Evolutionary conservation across 1,139 yeast genomes (phyloP), one percentile per base, ranked within the genome.

Genomic region (Diutina ranongensis): DNA sequence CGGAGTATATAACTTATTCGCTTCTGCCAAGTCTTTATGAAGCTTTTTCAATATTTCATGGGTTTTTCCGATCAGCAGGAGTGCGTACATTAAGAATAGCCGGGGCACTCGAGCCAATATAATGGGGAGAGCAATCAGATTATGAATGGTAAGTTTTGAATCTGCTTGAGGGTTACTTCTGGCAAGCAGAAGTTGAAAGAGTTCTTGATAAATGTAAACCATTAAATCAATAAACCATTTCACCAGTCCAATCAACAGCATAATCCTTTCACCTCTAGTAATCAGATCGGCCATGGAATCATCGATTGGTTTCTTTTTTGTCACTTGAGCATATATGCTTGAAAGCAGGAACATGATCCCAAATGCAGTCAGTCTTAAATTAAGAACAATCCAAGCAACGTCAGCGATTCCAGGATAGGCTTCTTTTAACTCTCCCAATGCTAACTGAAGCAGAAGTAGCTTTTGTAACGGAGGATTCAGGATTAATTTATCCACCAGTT

Each of bases 191-290:
- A 70, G 55, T 45, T 69, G 72, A 18, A 76, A 62, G 20, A 87
- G 59, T 52, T 86, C 94, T 57, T 86, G 94, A 48, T 78, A 76
- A 44, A 83, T 59, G 50, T 74, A 76, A 0, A 78, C 74, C 53
- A 84, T 67, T 48, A 84, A 71, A 56, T 86, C 95, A 38, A 83
- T 68, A 49, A 82, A 70, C 94, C 95, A 87, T 52, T 85, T 72
- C n/a, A 82, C 73, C 38, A 80, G 74, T 0, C 95, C 95, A 19
- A 83, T 60, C 46, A 83, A 68, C 18, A 83, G 74, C 48, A 79
- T 62, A 5, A 82, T 68, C 49, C 78, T 66, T 56, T 80, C 78
- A 45, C 79, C 76, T 54, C 83, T 60, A 47, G 73, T 66, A 16
- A 74, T 69, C 1, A 80, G 71, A 54, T 82, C 86, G 27, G 67